phyloP scores from a whole-genome alignment of 148 eudicot genomes.

The Spergularia marina region DNA sequence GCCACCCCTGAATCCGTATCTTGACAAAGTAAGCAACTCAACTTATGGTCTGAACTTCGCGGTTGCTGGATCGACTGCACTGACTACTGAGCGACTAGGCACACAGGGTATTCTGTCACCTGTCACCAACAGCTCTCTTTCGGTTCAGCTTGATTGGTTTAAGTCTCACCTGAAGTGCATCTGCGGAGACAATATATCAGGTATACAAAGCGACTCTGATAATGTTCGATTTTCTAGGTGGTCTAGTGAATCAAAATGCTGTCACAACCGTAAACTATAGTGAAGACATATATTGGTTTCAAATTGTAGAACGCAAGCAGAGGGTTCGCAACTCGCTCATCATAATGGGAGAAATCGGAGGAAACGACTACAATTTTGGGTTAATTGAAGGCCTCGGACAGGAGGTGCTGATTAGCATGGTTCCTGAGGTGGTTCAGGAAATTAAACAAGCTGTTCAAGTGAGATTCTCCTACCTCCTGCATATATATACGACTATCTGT shows the following conservation, averaged over 20 bases:
- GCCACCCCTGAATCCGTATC: constrained; percentile 20
- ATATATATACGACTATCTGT: too few relatives aligned
- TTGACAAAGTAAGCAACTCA: constrained; percentile 14
- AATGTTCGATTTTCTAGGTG: too few relatives aligned
- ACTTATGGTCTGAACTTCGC: constrained; percentile 24
- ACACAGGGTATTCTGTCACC: background rate
- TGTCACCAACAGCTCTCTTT: constrained; percentile 18
- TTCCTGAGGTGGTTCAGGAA: constrained; percentile 15
- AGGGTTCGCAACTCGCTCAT: constrained; percentile 16
- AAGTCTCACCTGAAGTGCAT: constrained; percentile 19
- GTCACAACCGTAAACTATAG: background rate
- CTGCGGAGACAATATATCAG: constrained; percentile 4
- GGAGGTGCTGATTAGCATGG: constrained; percentile 8
- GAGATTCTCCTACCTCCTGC: background rate
- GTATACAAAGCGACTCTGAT: background rate
- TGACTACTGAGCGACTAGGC: background rate
- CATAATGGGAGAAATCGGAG: constrained; percentile 41
- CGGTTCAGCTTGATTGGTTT: constrained; percentile 22
- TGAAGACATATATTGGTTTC: background rate
- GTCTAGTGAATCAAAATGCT: too few relatives aligned
- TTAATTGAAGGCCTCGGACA: constrained; percentile 16
- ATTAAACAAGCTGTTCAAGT: constrained; percentile 25
- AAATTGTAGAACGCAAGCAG: background rate
- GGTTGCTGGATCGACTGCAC: constrained; percentile 30
- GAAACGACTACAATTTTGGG: constrained; percentile 37